phyloP scores from a whole-genome alignment of 2,329 filamentous ascomycete species.

The Ophiocordyceps robertsii region DNA sequence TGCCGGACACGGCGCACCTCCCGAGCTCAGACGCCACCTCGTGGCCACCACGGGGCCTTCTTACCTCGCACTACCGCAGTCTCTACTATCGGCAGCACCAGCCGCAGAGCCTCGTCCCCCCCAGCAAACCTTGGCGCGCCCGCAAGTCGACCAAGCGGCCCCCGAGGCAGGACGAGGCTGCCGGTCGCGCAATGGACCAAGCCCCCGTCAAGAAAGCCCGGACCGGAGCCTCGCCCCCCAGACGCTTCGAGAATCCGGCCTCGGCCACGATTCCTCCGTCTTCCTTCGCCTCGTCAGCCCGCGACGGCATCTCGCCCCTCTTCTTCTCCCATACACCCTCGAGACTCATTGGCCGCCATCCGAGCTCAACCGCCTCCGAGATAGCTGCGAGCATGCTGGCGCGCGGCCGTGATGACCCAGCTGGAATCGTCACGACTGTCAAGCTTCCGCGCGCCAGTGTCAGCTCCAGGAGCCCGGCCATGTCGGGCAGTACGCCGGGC shows the following conservation, averaged over 20 bases:
- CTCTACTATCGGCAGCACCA: not conserved
- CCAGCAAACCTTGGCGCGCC: conserved; percentile 5
- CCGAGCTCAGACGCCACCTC: not conserved
- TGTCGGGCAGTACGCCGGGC: conserved; percentile 36
- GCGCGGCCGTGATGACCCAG: conserved; percentile 27
- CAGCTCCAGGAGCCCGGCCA: conserved; percentile 30
- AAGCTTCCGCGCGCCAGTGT: conserved; percentile 42
- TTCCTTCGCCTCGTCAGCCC: conserved; percentile 10
- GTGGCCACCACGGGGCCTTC: not conserved
- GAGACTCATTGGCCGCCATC: conserved; percentile 21
- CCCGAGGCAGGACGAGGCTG: conserved; percentile 6
- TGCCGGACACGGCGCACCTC: not conserved
- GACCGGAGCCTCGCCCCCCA: conserved; percentile 30
- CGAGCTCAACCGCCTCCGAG: conserved; percentile 25
- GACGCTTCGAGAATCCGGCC: conserved; percentile 27
- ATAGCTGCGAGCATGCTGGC: conserved; percentile 32
- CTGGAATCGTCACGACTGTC: conserved; percentile 35
- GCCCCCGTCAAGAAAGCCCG: conserved; percentile 32
- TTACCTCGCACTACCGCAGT: conserved; percentile 1
- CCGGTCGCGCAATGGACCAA: conserved; percentile 17
- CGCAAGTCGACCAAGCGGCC: conserved; percentile 13
- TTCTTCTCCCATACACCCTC: conserved; percentile 35
- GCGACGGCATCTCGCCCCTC: conserved; percentile 31
- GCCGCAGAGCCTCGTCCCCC: not conserved
- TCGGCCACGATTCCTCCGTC: conserved; percentile 8